phyloP scores from a whole-genome alignment of 2,329 filamentous ascomycete species.

The Epichloe amarillans region DNA sequence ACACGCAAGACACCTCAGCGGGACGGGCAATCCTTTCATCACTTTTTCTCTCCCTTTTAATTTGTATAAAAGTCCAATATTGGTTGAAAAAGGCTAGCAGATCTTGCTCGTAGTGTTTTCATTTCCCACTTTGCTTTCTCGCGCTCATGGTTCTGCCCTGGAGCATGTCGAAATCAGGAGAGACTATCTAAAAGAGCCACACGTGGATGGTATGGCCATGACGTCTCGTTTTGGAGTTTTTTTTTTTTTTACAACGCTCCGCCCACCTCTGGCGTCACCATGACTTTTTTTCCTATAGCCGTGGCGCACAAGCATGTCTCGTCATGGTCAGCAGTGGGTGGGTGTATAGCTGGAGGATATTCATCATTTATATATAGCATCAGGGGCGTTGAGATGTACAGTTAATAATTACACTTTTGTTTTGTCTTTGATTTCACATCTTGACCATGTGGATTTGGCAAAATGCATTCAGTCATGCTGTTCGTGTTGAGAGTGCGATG shows the following conservation, averaged over 20 bases:
- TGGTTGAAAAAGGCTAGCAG: slow-evolving; percentile 4
- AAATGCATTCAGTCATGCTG: no score
- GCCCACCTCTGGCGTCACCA: not conserved
- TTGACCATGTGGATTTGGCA: no score
- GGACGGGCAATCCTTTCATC: slow-evolving; percentile 1
- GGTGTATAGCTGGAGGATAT: slow-evolving; percentile 2
- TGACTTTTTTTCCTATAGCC: not conserved
- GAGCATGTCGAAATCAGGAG: not conserved
- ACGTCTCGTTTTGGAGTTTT: no score
- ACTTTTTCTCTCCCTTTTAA: slow-evolving; percentile 3
- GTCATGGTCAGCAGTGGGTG: not conserved
- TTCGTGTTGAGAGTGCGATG: no score
- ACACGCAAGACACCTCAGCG: slow-evolving; percentile 2
- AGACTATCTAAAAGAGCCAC: not conserved
- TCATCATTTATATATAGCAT: slow-evolving; percentile 9
- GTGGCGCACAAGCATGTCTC: not conserved
- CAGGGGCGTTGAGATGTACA: slow-evolving; percentile 6
- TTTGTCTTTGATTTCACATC: no score
- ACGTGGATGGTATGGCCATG: not conserved
- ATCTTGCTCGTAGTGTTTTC: slow-evolving; percentile 1
- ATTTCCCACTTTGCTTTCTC: slow-evolving; percentile 1
- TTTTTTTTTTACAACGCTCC: no score
- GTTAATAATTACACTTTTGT: not conserved
- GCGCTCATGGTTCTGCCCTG: not conserved
- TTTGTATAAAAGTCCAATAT: slow-evolving; percentile 7